Evolutionary conservation across 139 green algal species (phyloP).

Genomic region (Chlamydomonas asymmetrica): DNA sequence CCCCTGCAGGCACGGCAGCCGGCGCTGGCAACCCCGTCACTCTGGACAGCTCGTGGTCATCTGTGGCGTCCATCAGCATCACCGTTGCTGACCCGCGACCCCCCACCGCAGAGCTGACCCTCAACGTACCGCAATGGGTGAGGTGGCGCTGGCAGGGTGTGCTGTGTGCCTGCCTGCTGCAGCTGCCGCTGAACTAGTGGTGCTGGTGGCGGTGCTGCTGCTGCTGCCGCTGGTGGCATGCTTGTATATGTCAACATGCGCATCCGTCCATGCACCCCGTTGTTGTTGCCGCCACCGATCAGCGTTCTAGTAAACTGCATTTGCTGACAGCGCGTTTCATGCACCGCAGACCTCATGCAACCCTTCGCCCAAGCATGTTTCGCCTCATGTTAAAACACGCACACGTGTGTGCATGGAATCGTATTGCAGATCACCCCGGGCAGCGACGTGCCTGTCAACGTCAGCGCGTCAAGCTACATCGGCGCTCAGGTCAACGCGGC

Average conservation of each 20-base stretch:
- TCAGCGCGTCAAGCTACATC: slow-evolving; percentile 22
- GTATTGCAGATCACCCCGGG: slow-evolving; percentile 1
- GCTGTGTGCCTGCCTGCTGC: too few species aligned
- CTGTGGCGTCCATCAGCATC: slow-evolving; percentile 22
- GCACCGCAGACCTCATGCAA: neutral
- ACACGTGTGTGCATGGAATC: neutral
- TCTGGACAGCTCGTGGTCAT: too few species aligned
- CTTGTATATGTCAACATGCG: too few species aligned
- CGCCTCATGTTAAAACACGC: neutral
- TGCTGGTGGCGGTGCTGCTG: too few species aligned
- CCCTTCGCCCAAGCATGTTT: neutral
- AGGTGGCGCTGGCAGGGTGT: too few species aligned
- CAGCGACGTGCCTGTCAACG: neutral
- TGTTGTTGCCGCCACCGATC: neutral
- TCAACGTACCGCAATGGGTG: slow-evolving; percentile 15
- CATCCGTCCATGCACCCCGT: neutral
- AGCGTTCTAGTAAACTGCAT: neutral
- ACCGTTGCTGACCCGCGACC: slow-evolving; percentile 48
- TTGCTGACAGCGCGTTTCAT: neutral
- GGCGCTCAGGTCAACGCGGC: slow-evolving; percentile 19
- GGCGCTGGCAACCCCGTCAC: too few species aligned
- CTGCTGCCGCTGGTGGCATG: too few species aligned
- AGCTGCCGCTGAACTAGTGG: too few species aligned
- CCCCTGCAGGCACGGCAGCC: too few species aligned
- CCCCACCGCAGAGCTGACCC: slow-evolving; percentile 45